Percentiles rank a stretch among this genome's conserved stretches.
Evolutionary conservation across 129 eudicot genomes (phyloP).

Genomic region (Logfia minima): DNA sequence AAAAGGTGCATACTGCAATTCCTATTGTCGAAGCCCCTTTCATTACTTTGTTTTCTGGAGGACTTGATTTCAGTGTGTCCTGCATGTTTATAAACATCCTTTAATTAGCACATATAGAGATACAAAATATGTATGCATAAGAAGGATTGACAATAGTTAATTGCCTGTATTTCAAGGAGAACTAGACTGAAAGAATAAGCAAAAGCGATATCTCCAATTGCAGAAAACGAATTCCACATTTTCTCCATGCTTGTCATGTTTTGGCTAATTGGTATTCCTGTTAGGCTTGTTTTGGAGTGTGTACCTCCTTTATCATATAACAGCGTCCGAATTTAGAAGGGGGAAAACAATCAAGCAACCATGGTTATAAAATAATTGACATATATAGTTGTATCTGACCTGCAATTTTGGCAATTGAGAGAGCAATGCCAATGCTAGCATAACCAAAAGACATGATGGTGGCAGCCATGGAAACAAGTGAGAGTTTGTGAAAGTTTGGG

Average conservation of each 20-base stretch:
- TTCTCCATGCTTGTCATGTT: constrained; percentile 56
- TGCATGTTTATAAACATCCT: constrained; percentile 8
- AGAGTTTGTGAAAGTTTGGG: constrained; percentile 70
- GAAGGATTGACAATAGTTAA: background rate
- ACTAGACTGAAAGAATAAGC: constrained; percentile 71
- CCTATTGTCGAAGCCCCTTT: constrained; percentile 34
- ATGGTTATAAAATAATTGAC: background rate
- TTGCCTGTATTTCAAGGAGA: constrained; percentile 84
- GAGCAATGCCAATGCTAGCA: constrained; percentile 67
- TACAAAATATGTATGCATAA: background rate
- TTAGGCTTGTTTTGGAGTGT: constrained; percentile 43
- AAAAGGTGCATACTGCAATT: constrained; percentile 25
- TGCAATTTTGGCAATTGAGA: constrained; percentile 64
- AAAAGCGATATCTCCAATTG: constrained; percentile 80
- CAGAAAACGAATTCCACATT: constrained; percentile 70
- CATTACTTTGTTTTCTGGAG: constrained; percentile 43
- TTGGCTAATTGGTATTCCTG: constrained; percentile 54
- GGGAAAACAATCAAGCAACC: background rate
- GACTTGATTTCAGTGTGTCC: constrained; percentile 44
- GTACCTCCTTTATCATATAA: constrained; percentile 34
- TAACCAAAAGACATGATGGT: constrained; percentile 82
- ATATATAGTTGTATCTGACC: constrained; percentile 17
- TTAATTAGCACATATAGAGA: background rate
- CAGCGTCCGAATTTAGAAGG: background rate
- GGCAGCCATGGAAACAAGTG: constrained; percentile 71